Base-by-base conservation (phyloP, 2,329 filamentous ascomycete genomes). In the Sclerotiophoma versabilis region DNA sequence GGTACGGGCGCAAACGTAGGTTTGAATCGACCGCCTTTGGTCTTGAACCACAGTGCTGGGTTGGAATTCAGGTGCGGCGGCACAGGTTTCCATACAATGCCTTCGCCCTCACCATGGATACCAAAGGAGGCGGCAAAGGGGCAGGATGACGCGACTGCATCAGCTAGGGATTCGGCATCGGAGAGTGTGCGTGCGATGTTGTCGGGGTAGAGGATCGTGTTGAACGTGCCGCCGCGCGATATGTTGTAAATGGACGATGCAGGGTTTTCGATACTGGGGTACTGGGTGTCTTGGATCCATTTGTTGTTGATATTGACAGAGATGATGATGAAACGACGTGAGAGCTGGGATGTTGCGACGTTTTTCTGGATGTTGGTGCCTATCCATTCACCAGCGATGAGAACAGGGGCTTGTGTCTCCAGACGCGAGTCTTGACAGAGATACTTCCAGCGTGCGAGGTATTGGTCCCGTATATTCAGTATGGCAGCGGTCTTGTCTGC, bases 381-480 rank as follows among this genome's bases (percentile, higher is more conserved):
- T 12, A 72, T 65, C 68, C 68, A 72, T 46, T 72, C 68, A 8
- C 70, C 70, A 0, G 68, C 68, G n/a, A 72, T 66, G 3, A 63
- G 54, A 2, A 71, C 15, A 1, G 68, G 65, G 1, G 46, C 25
- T n/a, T 20, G 34, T 41, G 15, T 60, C 49, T 1, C 25, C 11
- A 67, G n/a, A 3, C 22, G 4, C 1, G 17, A 6, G 22, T 29
- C 19, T 4, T 58, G 62, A 39, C 70, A 62, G 2, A 69, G 44
- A 8, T 55, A 33, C 22, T 30, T 57, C 63, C 62, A 71, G 2
- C 64, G 59, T 7, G 36, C 51, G 8, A 63, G 4, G 37, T 64
- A 64, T 3, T 50, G 26, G 26, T 70, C 49, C 25, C 66, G 62
- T 3, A 71, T 34, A 2, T 42, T 17, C 4, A 71, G 47, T 12